Evolutionary conservation across 2,329 filamentous ascomycete genomes (phyloP), one percentile per base, ranked within the genome.

Genomic region (Zymoseptoria crescenta): DNA sequence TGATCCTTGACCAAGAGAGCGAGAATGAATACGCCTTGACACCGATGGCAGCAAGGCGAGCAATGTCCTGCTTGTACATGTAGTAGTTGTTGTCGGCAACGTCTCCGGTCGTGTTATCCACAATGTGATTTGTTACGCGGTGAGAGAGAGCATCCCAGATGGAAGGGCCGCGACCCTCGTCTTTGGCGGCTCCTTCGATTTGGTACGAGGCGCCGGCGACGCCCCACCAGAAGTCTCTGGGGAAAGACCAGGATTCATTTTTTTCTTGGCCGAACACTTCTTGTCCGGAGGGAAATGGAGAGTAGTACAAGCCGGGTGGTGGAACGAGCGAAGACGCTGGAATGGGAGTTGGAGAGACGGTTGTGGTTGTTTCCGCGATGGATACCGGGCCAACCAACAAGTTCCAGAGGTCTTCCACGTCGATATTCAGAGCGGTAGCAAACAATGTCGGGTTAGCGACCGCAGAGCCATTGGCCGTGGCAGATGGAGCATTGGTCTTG

Each of bases 1-100:
- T 68, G 54, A 81, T 77, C 0, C 79, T 73, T 1, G 74, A 70
- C 79, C 78, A 81, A 0, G 78, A 72, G 50, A 81, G 76, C 2
- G 74, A 75, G 67, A 81, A 80, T 20, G 68, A 71, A 57, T 72
- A 74, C 7, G 68, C 64, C 9, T 69, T 69, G 2, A 74, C 63
- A 5, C 73, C 73, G 8, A 74, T 60, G 1, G 73, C 71, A 5
- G 78, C 67, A 75, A 81, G 29, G 72, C 73, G 55, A 24, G 61
- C 63, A 28, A 65, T 65, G 41, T 63, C 59, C 45, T 65, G 62
- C 60, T 65, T 61, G 60, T 65, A 60, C 7, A 64, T 53, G 19
- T 56, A 61, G 56, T 64, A 59, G 21, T 61, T 56, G 57, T 61
- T 61, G 59, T 59, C 52, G 9, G 56, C 49, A 5, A 61, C 56